phyloP scores from a whole-genome alignment of 1,284 basidiomycete genomes.

The Ganoderma lucidum region DNA sequence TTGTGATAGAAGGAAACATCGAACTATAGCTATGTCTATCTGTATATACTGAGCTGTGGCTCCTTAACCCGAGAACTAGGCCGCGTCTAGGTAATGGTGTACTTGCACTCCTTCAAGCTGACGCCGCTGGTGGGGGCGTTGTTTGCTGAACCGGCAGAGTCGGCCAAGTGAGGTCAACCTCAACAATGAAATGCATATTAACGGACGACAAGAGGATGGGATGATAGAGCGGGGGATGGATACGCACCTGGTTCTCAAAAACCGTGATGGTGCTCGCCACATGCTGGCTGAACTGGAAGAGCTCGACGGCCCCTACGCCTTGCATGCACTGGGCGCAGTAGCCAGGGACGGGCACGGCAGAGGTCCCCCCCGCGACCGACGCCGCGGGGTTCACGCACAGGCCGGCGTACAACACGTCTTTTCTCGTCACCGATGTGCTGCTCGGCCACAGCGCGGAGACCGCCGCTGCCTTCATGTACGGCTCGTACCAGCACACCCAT shows the following conservation, averaged over 20 bases:
- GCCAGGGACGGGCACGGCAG: neutral
- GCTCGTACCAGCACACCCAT: neutral
- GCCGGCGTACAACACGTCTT: neutral
- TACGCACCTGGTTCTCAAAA: neutral
- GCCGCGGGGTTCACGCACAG: neutral
- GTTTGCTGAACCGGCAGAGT: neutral
- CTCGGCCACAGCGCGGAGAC: neutral
- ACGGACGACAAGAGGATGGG: neutral
- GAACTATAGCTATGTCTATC: no score
- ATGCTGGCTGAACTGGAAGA: conserved; percentile 2
- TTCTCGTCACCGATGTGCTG: neutral
- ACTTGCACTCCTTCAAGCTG: neutral
- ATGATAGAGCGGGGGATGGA: neutral
- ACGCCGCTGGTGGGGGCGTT: neutral
- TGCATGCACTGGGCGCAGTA: neutral
- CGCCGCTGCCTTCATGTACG: neutral
- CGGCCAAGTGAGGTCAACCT: neutral
- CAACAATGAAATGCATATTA: neutral
- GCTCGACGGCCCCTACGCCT: neutral
- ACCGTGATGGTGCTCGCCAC: neutral
- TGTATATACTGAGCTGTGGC: neutral
- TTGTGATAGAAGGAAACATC: no score
- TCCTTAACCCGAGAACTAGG: neutral
- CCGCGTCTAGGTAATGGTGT: neutral
- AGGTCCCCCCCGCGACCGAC: no score